These are phyloP conservation scores for Pseudozyma sp. DNA, from an alignment of 1,284 basidiomycete genomes.

Conservation along the genomic window DNA sequence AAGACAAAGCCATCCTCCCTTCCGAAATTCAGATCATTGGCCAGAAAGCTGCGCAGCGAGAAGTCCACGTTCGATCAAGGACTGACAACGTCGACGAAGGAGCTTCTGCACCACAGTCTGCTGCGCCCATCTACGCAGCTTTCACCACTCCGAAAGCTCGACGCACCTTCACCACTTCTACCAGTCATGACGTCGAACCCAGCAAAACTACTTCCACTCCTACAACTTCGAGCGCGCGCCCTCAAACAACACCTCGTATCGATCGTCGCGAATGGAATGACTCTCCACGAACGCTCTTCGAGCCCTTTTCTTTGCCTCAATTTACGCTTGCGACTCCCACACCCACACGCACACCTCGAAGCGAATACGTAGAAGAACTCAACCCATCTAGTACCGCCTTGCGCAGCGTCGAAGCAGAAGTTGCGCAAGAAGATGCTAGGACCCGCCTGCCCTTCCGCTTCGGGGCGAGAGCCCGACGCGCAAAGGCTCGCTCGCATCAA, in stretches of 20 bases:
- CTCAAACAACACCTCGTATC: slow-evolving; percentile 3
- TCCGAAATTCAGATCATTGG: slow-evolving; percentile 39
- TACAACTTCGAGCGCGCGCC: neutral
- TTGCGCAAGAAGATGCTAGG: neutral
- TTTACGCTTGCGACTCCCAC: neutral
- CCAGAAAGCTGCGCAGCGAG: slow-evolving; percentile 16
- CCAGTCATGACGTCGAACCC: neutral
- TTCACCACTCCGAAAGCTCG: neutral
- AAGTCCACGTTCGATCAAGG: slow-evolving; percentile 13
- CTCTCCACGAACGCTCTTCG: neutral
- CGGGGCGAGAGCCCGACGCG: slow-evolving; percentile 4
- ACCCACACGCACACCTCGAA: slow-evolving; percentile 10
- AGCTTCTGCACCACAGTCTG: slow-evolving; percentile 8
- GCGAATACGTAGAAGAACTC: slow-evolving; percentile 16
- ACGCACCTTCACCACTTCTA: neutral
- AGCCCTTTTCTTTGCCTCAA: neutral
- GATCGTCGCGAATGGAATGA: neutral
- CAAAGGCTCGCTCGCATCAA: slow-evolving; percentile 17
- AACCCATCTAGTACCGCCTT: neutral
- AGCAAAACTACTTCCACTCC: neutral
- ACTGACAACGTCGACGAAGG: neutral
- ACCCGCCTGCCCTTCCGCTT: neutral
- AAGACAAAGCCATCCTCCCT: slow-evolving; percentile 7
- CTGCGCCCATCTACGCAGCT: neutral
- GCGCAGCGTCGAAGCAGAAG: neutral